Conservation (phyloP, 345 rosid species). For the Stellera chamaejasme region DNA sequence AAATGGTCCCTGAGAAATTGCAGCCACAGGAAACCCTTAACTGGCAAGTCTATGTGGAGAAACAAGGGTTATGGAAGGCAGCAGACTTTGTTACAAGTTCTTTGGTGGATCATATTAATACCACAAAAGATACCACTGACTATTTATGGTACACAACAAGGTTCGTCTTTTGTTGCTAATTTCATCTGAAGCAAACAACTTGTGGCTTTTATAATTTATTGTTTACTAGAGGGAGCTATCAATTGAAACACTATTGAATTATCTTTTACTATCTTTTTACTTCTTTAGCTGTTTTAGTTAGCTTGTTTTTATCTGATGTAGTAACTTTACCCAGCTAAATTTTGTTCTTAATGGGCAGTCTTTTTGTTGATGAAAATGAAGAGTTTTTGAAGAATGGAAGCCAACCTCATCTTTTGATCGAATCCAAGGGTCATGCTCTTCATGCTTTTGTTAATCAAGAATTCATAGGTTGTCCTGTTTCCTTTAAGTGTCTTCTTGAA, state of each 20-base stretch:
- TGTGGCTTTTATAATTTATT: neutral
- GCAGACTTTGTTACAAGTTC: slow-evolving; percentile 47
- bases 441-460: slow-evolving; percentile 75
- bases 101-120: slow-evolving; percentile 77
- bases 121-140: slow-evolving; percentile 79
- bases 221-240: too few species aligned
- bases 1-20: slow-evolving; percentile 74
- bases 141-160: slow-evolving; percentile 97
- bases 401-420: slow-evolving; percentile 53
- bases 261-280: too few species aligned
- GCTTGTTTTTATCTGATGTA: too few species aligned
- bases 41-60: slow-evolving; percentile 72
- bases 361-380: slow-evolving; percentile 46
- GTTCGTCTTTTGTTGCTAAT: slow-evolving; percentile 31
- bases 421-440: slow-evolving; percentile 89
- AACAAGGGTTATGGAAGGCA: slow-evolving; percentile 71
- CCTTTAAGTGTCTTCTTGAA: neutral
- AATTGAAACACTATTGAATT: too few species aligned
- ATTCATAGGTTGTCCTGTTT: slow-evolving; percentile 43
- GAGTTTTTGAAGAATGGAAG: slow-evolving; percentile 50
- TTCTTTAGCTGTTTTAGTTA: too few species aligned
- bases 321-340: neutral
- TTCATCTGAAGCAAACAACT: neutral
- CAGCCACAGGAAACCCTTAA: slow-evolving; percentile 36
- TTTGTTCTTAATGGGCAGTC: slow-evolving; percentile 29